Evolutionary conservation across 345 rosid species (phyloP).

Genomic region (Aurinia saxatilis): DNA sequence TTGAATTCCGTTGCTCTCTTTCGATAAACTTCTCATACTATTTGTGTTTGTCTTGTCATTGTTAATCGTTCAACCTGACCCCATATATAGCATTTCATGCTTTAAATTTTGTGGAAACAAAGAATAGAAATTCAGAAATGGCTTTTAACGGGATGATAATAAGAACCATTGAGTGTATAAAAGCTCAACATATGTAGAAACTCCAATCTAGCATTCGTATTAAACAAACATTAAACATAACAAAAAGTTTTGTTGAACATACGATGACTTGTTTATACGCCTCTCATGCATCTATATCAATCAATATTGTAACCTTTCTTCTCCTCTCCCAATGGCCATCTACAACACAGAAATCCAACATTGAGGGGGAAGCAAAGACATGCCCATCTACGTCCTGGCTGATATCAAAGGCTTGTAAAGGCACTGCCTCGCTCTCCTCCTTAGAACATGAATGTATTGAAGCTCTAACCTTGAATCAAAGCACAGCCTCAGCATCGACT

Average conservation of each 20-base stretch:
- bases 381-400: slow-evolving; percentile 13
- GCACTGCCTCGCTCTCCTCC: slow-evolving; percentile 16
- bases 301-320: slow-evolving; percentile 1
- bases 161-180: neutral
- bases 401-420: slow-evolving; percentile 25
- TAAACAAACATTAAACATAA: neutral
- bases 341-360: neutral
- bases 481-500: slow-evolving; percentile 2
- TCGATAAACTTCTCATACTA: no score
- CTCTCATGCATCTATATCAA: neutral
- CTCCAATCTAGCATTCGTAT: neutral
- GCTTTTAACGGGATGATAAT: no score
- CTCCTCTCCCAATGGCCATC: slow-evolving; percentile 9
- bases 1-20: no score
- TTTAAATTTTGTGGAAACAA: no score
- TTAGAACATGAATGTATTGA: slow-evolving; percentile 15
- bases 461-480: neutral
- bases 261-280: neutral
- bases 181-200: neutral
- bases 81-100: no score
- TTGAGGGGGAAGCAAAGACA: neutral
- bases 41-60: no score
- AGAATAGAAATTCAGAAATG: neutral
- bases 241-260: neutral
- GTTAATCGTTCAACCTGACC: no score